Conservation (phyloP, 2,329 filamentous ascomycete genomes). For the Aspergillus unguis region DNA sequence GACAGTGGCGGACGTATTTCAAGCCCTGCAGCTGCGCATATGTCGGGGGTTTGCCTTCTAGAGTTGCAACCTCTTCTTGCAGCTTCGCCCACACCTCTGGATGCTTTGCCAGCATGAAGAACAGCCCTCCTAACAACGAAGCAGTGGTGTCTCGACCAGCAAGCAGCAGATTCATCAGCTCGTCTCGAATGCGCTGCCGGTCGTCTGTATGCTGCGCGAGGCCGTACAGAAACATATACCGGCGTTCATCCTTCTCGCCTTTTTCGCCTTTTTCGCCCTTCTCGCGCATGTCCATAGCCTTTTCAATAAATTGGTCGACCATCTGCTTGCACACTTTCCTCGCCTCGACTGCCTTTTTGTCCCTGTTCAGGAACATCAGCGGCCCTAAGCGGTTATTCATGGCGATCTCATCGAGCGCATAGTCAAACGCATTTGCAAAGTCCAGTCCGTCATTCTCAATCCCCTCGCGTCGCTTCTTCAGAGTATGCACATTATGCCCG, state of each 20-base stretch:
- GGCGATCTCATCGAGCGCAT: slow-evolving; percentile 23
- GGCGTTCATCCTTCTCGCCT: slow-evolving; percentile 8
- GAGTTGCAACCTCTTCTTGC: slow-evolving; percentile 26
- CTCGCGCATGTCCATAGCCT: slow-evolving; percentile 28
- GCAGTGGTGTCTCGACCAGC: slow-evolving; percentile 55
- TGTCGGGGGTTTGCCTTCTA: slow-evolving; percentile 20
- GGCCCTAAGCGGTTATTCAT: slow-evolving; percentile 14
- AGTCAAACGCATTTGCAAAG: slow-evolving; percentile 29
- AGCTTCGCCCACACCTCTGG: slow-evolving; percentile 37
- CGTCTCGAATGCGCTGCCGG: slow-evolving; percentile 40
- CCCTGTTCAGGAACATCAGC: slow-evolving; percentile 16
- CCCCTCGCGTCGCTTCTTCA: slow-evolving; percentile 35
- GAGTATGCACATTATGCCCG: slow-evolving; percentile 56
- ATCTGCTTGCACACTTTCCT: slow-evolving; percentile 37
- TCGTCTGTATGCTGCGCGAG: slow-evolving; percentile 45
- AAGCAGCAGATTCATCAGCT: slow-evolving; percentile 49
- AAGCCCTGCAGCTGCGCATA: slow-evolving; percentile 24
- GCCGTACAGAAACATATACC: slow-evolving; percentile 48
- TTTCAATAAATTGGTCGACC: slow-evolving; percentile 37
- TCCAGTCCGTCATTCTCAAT: slow-evolving; percentile 12
- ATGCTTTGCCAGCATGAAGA: slow-evolving; percentile 45
- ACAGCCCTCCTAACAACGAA: slow-evolving; percentile 39
- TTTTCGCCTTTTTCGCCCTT: slow-evolving; percentile 17
- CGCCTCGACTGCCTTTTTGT: slow-evolving; percentile 24
- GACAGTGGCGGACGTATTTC: slow-evolving; percentile 22